These are phyloP conservation scores for Tricholoma bakamatsutake DNA, from an alignment of 768 basidiomycete genomes.

Conservation along the genomic window DNA sequence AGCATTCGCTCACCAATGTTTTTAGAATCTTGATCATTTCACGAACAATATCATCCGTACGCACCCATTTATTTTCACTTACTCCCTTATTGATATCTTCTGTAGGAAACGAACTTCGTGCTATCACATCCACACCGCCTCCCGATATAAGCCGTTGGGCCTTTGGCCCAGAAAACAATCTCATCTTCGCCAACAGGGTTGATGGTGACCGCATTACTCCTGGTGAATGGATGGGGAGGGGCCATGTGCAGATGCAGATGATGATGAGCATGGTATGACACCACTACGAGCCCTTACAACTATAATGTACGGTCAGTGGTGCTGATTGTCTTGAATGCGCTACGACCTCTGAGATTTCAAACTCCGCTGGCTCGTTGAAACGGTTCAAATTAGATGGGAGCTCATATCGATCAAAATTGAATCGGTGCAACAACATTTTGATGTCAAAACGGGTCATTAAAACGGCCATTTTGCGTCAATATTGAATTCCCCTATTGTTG, in stretches of 20 bases:
- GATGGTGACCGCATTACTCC: constrained; percentile 42
- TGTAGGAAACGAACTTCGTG: constrained; percentile 53
- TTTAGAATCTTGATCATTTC: constrained; percentile 63
- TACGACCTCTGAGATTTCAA: no score
- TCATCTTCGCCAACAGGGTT: constrained; percentile 36
- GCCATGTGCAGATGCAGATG: constrained; percentile 38
- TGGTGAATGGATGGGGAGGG: constrained; percentile 51
- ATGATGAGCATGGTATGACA: constrained; percentile 24
- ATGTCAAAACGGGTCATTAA: no score
- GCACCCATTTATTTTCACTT: background rate
- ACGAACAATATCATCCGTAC: constrained; percentile 62
- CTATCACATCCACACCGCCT: constrained; percentile 52
- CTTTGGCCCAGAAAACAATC: constrained; percentile 54
- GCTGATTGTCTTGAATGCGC: no score
- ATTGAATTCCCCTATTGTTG: no score
- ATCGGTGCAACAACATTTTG: no score
- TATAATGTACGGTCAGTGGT: no score
- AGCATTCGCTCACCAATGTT: background rate
- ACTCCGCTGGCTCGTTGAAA: no score
- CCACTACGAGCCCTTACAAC: no score
- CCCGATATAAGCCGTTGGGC: constrained; percentile 59
- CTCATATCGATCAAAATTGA: no score
- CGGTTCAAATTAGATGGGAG: no score
- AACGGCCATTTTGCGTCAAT: no score
- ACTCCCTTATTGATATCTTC: constrained; percentile 1